Evolutionary conservation across 2,329 filamentous ascomycete genomes (phyloP).

Genomic region (Sporothrix inflata): DNA sequence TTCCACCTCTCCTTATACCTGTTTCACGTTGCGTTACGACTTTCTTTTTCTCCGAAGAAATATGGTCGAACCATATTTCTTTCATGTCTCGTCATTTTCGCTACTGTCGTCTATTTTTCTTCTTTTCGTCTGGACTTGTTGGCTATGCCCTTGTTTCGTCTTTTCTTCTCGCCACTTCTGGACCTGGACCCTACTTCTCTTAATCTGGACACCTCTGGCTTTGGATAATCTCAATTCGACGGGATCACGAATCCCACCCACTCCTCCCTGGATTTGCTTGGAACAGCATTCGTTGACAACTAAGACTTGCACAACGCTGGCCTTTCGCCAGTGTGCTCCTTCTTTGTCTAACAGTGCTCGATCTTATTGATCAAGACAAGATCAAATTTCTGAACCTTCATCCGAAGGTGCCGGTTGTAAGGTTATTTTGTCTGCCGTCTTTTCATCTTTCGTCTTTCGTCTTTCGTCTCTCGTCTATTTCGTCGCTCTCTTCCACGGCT

Average conservation of each 20-base stretch:
- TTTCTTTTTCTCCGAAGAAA: background rate
- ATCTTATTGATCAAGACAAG: constrained; percentile 2
- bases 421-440: constrained; percentile 6
- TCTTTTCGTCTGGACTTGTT: background rate
- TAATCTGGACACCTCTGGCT: background rate
- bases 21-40: background rate
- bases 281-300: background rate
- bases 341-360: background rate
- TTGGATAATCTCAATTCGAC: background rate
- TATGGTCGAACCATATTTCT: background rate
- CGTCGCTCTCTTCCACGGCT: background rate
- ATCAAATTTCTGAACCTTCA: constrained; percentile 1
- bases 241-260: background rate
- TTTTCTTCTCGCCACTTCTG: background rate
- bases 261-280: background rate
- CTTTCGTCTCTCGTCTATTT: background rate
- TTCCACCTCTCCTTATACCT: background rate
- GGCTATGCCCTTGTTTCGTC: background rate
- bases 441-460: background rate
- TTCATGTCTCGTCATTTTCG: background rate
- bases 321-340: background rate
- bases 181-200: constrained; percentile 2
- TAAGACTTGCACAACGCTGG: background rate
- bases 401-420: background rate
- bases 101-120: background rate